Evolutionary conservation across 2,329 filamentous ascomycete species (phyloP), one percentile per base, ranked within the genome.

Genomic region (Parastagonospora avenae): DNA sequence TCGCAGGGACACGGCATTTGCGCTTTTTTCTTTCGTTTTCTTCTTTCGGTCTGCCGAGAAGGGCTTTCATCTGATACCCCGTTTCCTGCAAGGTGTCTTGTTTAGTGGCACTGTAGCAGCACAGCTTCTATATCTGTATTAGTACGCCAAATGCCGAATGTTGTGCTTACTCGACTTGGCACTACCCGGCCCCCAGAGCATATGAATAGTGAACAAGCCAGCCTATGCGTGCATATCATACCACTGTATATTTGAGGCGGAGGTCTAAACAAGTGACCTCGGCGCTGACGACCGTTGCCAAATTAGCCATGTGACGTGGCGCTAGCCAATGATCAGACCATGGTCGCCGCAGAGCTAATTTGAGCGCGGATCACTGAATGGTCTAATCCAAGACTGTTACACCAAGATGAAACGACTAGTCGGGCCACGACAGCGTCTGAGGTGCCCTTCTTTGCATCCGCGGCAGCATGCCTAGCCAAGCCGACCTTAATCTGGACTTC

Each of bases 61-160:
- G 57, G 44, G 52, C 48, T 48, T 61, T 62, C 56, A 65, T 61
- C 59, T 69, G 67, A 70, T 70, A 70, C 67, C 67, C 62, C 63
- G 56, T 54, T 54, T 48, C 16, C 41, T 42, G 48, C 52, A 46
- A 46, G 41, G 46, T 42, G 40, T 51, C 30, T 50, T 59, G 38
- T 42, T 48, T 45, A 35, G 28, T 40, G 44, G 33, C 48, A 46
- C 44, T 15, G 49, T 37, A 44, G 46, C 38, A 46, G 33, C 53
- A 37, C 52, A 56, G 43, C 39, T 59, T 52, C 52, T 48, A 47
- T 40, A 33, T 50, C 46, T 41, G 54, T 49, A 48, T 49, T 53
- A 58, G 42, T 52, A 55, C 37, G 35, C 43, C 38, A 19, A 37
- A 42, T 42, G 38, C 31, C 37, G 46, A 37, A 48, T 11, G 30